Evolutionary conservation across 805 yeast genomes (phyloP).

Genomic region (Cyberlindnera veronae): DNA sequence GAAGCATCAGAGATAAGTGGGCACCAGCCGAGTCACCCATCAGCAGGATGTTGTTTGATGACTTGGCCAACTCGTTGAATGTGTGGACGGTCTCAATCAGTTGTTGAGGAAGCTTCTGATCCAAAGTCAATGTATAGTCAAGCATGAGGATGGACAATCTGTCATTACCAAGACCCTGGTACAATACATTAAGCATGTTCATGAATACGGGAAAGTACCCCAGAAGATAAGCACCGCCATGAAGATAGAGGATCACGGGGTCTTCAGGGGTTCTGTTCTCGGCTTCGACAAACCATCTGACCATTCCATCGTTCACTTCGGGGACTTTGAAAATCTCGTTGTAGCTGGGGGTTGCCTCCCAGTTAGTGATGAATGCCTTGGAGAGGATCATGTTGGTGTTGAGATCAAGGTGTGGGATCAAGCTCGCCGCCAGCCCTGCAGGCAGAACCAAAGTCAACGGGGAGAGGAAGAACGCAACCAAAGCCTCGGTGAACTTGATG

Average conservation of each 20-base stretch:
- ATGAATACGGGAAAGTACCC: slow-evolving; percentile 12
- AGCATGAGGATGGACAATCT: slow-evolving; percentile 24
- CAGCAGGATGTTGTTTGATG: slow-evolving; percentile 19
- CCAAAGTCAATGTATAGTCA: slow-evolving; percentile 29
- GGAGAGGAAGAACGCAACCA: slow-evolving; percentile 3
- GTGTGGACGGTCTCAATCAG: slow-evolving; percentile 23
- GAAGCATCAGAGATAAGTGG: slow-evolving; percentile 22
- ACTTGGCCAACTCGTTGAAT: slow-evolving; percentile 19
- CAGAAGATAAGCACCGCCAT: slow-evolving; percentile 16
- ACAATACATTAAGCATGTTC: slow-evolving; percentile 1
- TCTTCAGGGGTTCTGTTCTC: slow-evolving; percentile 21
- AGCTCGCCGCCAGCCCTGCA: slow-evolving; percentile 1
- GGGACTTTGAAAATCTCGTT: slow-evolving; percentile 4
- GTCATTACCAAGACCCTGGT: slow-evolving; percentile 5
- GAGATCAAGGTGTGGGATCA: slow-evolving; percentile 4
- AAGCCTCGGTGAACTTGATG: slow-evolving; percentile 9
- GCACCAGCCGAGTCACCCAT: slow-evolving; percentile 34
- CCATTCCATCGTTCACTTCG: slow-evolving; percentile 1
- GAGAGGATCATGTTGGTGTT: slow-evolving; percentile 7
- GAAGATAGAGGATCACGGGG: slow-evolving; percentile 13
- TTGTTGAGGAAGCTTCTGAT: slow-evolving; percentile 26
- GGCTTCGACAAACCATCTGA: slow-evolving; percentile 24
- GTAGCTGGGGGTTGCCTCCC: slow-evolving; percentile 6
- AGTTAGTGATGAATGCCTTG: slow-evolving; percentile 1
- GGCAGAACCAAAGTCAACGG: slow-evolving; percentile 7